Base-by-base conservation (phyloP, 495 filamentous ascomycete genomes). In the Neurospora tetrasperma region DNA sequence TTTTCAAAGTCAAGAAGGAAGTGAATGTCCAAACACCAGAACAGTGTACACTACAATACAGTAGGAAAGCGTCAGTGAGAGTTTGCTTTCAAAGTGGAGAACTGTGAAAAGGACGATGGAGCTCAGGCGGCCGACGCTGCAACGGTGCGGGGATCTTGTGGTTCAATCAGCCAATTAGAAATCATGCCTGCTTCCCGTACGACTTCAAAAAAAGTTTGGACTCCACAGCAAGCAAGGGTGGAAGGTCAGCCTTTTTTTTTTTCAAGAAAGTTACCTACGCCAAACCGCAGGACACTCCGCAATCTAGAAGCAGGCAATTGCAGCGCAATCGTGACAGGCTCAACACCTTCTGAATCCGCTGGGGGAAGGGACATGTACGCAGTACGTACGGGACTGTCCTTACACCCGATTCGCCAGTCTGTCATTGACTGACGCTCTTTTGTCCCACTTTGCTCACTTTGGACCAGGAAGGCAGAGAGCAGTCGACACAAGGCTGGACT, bases 181-280 rank as follows among this genome's bases (percentile, higher is more conserved):
- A 7, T 4, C 27, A 7, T 66, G 54, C 27, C 54, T 66, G 54
- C 54, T 35, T 38, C 27, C 54, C 6, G 23, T 18, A 66, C 27
- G 54, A 44, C 68, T 73, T 42, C 48, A 46, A 71, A 68, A 71
- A 73, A 73, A 73, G 54, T 66, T 71, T 68, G 23, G 72, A 54
- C 72, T 73, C 72, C 72, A 46, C 40, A 35, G 7, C 44, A 41
- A 66, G 41, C 27, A 68, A 42, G 38, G 31, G 69, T 44, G 20
- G 14, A 27, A 39, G 31, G 54, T 66, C 54, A 35, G 54, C 54
- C 54, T 66, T 66, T 66, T 66, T 35, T 62, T 62, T 66, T 66
- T 35, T 12, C 27, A 31, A 59, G 46, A 54, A 59, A 59, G 48
- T 59, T 39, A 39, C 39, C 39, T 59, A 27, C 48, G 48, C 10